Evolutionary conservation across 768 basidiomycete genomes (phyloP), one percentile per base, ranked within the genome.

Genomic region (Tremella fuciformis): DNA sequence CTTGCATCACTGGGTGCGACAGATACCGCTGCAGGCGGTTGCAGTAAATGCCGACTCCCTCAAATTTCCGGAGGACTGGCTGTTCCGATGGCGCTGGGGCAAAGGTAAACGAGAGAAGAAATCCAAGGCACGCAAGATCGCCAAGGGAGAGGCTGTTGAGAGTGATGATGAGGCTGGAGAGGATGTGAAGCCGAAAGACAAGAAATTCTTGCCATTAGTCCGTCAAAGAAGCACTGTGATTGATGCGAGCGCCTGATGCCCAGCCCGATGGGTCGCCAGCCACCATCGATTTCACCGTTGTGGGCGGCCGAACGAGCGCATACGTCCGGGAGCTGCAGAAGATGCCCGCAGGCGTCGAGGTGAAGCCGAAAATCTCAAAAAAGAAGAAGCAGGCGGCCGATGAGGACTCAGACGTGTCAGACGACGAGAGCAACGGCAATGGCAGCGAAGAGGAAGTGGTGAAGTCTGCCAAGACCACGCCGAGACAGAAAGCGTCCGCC

Each of bases 271-370:
- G 88, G 4, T 77, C 80, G 56, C 81, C 81, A n/a, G 88, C 86
- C 0, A 87, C 85, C 8, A 83, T 89, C 56, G 83, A 82, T 66
- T 89, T 85, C 82, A 73, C 86, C 54, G 87, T 84, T 3, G 85
- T 90, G 8, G 87, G 86, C 16, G 87, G 88, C 2, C 81, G 88
- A 15, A 89, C 88, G 8, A 87, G 87, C 2, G 88, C 88, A 13
- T 86, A 81, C 64, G 84, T 89, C 8, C 69, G 71, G 13, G 83
- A 88, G 74, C 77, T 88, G 9, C 88, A 88, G 71, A 73, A 67
- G 52, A 65, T 76, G 69, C 76, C 76, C 0, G 71, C 70, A 25
- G 71, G 76, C 0, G 73, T 76, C 8, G 64, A 69, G 49, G 70
- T 74, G 34, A 74, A 74, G 58, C 65, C 66, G 1, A 71, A 71